Evolutionary conservation across 805 yeast species (phyloP).

Genomic region (Schwanniomyces occidentalis): DNA sequence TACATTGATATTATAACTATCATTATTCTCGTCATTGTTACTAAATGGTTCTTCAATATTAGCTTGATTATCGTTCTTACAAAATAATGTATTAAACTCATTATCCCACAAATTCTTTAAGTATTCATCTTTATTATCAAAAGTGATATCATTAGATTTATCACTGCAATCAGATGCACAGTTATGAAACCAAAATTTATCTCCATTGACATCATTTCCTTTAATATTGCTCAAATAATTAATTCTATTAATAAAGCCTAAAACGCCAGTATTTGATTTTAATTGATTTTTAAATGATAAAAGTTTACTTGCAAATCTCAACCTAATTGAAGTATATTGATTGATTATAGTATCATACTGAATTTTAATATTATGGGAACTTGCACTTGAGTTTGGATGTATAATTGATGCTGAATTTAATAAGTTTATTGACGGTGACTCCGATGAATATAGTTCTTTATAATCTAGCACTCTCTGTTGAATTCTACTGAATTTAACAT

Average conservation of each 20-base stretch:
- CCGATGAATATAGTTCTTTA: slow-evolving; percentile 17
- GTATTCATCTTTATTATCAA: slow-evolving; percentile 10
- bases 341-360: slow-evolving; percentile 37
- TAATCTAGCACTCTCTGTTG: slow-evolving; percentile 38
- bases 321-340: slow-evolving; percentile 38
- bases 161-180: no score
- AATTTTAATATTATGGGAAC: slow-evolving; percentile 25
- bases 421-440: slow-evolving; percentile 5
- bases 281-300: slow-evolving; percentile 5
- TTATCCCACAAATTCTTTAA: slow-evolving; percentile 13
- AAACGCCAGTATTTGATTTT: slow-evolving; percentile 22
- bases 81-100: slow-evolving; percentile 8
- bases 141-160: slow-evolving; percentile 1
- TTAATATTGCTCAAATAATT: background rate
- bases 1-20: background rate
- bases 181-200: no score
- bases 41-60: background rate
- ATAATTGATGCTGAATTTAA: slow-evolving; percentile 1
- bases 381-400: slow-evolving; percentile 2
- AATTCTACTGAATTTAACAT: slow-evolving; percentile 23
- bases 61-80: background rate
- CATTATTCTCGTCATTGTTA: slow-evolving; percentile 4
- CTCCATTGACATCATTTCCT: background rate
- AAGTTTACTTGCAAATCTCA: slow-evolving; percentile 26
- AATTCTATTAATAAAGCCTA: slow-evolving; percentile 27